phyloP scores from a whole-genome alignment of 2,329 filamentous ascomycete genomes.

The Trematosphaeria pertusa region DNA sequence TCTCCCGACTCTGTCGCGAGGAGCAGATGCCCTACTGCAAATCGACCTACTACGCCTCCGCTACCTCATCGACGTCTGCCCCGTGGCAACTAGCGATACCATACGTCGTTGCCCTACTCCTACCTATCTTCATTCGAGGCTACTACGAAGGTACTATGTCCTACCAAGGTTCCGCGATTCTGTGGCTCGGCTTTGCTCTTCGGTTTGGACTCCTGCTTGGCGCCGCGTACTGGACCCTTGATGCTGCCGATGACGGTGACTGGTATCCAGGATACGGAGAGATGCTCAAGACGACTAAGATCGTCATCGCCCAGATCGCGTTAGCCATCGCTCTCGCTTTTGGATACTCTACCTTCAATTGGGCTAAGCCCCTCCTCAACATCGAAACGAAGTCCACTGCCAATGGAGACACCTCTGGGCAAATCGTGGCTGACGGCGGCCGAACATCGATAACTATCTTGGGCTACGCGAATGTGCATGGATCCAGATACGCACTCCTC shows the following conservation, averaged over 20 bases:
- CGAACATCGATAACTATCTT: slow-evolving; percentile 71
- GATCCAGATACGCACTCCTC: slow-evolving; percentile 86
- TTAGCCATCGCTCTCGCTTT: slow-evolving; percentile 82
- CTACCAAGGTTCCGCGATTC: slow-evolving; percentile 82
- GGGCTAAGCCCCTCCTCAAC: slow-evolving; percentile 82
- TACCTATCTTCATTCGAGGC: slow-evolving; percentile 78
- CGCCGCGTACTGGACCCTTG: slow-evolving; percentile 85
- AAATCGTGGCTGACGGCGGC: slow-evolving; percentile 46
- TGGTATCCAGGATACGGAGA: slow-evolving; percentile 69
- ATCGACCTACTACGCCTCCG: slow-evolving; percentile 94
- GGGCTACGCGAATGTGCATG: slow-evolving; percentile 92
- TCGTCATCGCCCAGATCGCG: slow-evolving; percentile 79
- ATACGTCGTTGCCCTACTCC: slow-evolving; percentile 71
- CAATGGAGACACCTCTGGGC: slow-evolving; percentile 31
- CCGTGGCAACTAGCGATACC: slow-evolving; percentile 87
- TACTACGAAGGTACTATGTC: slow-evolving; percentile 85
- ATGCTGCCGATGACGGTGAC: slow-evolving; percentile 84
- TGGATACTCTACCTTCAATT: slow-evolving; percentile 83
- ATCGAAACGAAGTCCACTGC: slow-evolving; percentile 60
- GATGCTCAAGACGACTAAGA: slow-evolving; percentile 74
- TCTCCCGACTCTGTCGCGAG: slow-evolving; percentile 92
- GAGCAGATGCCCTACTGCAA: slow-evolving; percentile 98
- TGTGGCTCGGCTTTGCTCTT: slow-evolving; percentile 84
- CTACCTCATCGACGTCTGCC: slow-evolving; percentile 89
- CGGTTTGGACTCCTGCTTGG: slow-evolving; percentile 77